Evolutionary conservation across 2,329 filamentous ascomycete species (phyloP), one percentile per base, ranked within the genome.

Genomic region (Alternaria alternata): DNA sequence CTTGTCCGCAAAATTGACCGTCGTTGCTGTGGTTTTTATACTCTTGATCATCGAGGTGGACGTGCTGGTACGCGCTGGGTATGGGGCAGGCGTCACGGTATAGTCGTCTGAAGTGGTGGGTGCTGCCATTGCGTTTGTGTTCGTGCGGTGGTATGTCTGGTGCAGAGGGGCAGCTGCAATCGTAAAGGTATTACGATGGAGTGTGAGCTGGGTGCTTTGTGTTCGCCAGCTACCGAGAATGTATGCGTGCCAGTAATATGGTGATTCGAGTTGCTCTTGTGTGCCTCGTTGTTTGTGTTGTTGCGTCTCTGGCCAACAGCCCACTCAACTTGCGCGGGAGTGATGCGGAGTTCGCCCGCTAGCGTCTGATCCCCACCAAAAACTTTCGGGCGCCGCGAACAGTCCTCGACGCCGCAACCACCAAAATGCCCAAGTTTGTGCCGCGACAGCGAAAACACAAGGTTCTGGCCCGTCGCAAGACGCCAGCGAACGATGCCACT

Each of bases 1-100:
- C 79, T 93, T 96, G 85, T 98, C 95, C 8, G 89, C 85, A 79
- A 98, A 98, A 70, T 85, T 87, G 54, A 93, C 83, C 11, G 85
- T 85, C 39, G 88, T 89, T 34, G 92, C 89, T 66, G 93, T 88
- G 1, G 95, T 98, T 36, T 84, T 78, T 22, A 89, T 78, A 30
- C 88, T 88, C 63, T 89, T 87, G 62, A 97, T 87, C 3, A 83
- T 75, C 3, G 89, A 89, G 1, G 84, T 83, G 6, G 71, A 55
- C 28, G 72, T 72, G 49, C 85, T 88, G 3, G 87, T 89, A 11
- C 82, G 80, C 4, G 89, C 90, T 16, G 92, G 91, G 71, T 92
- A 97, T 0, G 86, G 81, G n/a, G 86, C 72, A 2, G 66, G 58
- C 1, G 65, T 69, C 11, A 76, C 62, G 16, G 62, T 53, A 59